A percentile compares a stretch with the other conserved stretches of the same genome.
phyloP scores from a whole-genome alignment of 495 filamentous ascomycete species.

The Acidiella bohemica region DNA sequence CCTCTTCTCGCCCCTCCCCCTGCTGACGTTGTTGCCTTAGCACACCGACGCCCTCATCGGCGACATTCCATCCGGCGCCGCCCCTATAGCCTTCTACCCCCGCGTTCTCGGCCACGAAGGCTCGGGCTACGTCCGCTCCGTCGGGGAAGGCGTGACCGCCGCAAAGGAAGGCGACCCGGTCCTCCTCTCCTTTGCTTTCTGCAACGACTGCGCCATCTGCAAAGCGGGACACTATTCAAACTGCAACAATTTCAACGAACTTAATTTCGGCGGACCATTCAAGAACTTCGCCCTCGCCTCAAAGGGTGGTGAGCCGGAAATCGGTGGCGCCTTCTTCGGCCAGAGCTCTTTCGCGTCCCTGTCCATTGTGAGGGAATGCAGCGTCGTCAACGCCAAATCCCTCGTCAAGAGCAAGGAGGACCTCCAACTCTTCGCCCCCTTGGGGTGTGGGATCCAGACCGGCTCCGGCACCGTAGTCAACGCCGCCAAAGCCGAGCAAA shows the following conservation, averaged over 20 bases:
- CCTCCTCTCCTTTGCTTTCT: conserved; percentile 28
- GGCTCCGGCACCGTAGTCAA: conserved; percentile 27
- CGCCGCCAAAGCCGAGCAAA: conserved; percentile 10
- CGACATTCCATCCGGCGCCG: conserved; percentile 11
- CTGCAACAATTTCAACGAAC: conserved; percentile 19
- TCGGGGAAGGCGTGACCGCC: conserved; percentile 21
- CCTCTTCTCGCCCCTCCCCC: too few species aligned
- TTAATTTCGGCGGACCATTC: conserved; percentile 20
- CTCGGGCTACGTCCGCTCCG: conserved; percentile 20
- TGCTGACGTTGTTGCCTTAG: too few species aligned
- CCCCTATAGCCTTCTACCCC: conserved; percentile 19
- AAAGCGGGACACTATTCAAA: conserved; percentile 19
- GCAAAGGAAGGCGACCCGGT: conserved; percentile 21
- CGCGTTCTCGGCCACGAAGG: conserved; percentile 22
- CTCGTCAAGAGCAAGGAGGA: conserved; percentile 17
- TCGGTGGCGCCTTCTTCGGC: conserved; percentile 22
- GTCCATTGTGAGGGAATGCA: conserved; percentile 22
- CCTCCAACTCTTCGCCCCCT: conserved; percentile 27
- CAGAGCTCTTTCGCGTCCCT: conserved; percentile 23
- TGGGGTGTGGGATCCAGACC: conserved; percentile 34
- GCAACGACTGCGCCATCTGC: conserved; percentile 27
- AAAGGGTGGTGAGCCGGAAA: conserved; percentile 9
- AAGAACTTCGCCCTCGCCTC: conserved; percentile 11
- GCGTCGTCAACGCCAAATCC: conserved; percentile 25
- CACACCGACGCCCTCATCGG: conserved; percentile 19